Evolutionary conservation across 2,329 filamentous ascomycete species (phyloP), one percentile per base, ranked within the genome.

Genomic region (Fusarium coicis): DNA sequence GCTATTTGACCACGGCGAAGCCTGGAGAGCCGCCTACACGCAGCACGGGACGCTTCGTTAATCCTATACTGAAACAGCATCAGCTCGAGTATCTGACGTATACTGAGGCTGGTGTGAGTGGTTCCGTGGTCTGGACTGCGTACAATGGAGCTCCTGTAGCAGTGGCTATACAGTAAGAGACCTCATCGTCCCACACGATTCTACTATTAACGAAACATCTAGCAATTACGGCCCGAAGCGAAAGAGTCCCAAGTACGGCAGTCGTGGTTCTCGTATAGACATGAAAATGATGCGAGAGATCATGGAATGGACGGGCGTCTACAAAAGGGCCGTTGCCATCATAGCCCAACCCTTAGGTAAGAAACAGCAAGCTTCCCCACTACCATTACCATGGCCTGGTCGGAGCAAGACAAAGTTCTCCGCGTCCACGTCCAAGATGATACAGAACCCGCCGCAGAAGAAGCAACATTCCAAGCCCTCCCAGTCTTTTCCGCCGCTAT

Each of bases 271-370:
- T 1, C 49, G 49, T 2, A 53, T 53, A 6, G 49, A 53, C 10
- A 37, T 53, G 32, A 37, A 53, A 2, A 53, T 53, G 49, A 53
- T 53, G 49, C 49, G 32, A 16, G 49, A 53, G 14, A 53, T 53
- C 32, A 53, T 53, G 49, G 49, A 37, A 1, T 53, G 49, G 32
- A 37, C 49, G 3, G 49, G 30, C 5, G 32, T 37, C 1, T 53
- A 53, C 18, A 53, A 21, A 28, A 53, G 7, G 0, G 49, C 49
- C 4, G 23, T 53, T 7, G 7, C 49, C 3, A 53, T 53, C 9
- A 16, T 37, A 21, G 49, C 49, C 1, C 49, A 53, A 11, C 49
- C 49, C 6, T 4, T 26, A 4, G n/a, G 18, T 1, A 52, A 6
- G 5, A 53, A 12, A 16, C 49, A 26, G 2, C 12, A 16, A 4